Conservation (phyloP, 1,284 basidiomycete species). For the Cutaneotrichosporon dermatis region DNA sequence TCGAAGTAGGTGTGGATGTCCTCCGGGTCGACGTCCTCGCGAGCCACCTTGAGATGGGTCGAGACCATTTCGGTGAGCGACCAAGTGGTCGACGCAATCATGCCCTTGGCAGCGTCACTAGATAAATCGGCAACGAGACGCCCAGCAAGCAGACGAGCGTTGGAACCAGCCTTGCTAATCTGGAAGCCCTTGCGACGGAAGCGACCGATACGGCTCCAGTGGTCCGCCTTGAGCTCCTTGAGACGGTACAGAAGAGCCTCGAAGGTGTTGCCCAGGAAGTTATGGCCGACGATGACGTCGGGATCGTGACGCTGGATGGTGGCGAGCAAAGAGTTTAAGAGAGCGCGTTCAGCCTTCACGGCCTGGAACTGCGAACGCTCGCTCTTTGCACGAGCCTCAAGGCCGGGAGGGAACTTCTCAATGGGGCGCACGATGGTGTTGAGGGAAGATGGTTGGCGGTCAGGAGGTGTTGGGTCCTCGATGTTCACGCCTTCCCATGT, state of each 20-base stretch:
- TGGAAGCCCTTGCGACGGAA: slow-evolving; percentile 69
- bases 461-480: slow-evolving; percentile 84
- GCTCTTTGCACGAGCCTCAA: slow-evolving; percentile 64
- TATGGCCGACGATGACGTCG: slow-evolving; percentile 91
- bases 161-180: slow-evolving; percentile 77
- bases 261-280: slow-evolving; percentile 85
- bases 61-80: slow-evolving; percentile 94
- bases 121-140: slow-evolving; percentile 87
- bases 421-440: slow-evolving; percentile 90
- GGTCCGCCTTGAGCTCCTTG: slow-evolving; percentile 80
- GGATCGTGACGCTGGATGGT: slow-evolving; percentile 84
- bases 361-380: slow-evolving; percentile 70
- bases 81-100: slow-evolving; percentile 96
- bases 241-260: slow-evolving; percentile 90
- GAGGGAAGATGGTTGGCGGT: slow-evolving; percentile 72
- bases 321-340: slow-evolving; percentile 78
- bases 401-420: slow-evolving; percentile 78
- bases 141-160: slow-evolving; percentile 77
- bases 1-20: slow-evolving; percentile 92
- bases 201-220: slow-evolving; percentile 92
- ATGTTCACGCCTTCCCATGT: slow-evolving; percentile 86
- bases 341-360: slow-evolving; percentile 75
- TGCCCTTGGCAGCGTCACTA: slow-evolving; percentile 91
- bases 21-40: slow-evolving; percentile 93
- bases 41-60: slow-evolving; percentile 76